Base-by-base conservation (phyloP, 2,329 filamentous ascomycete genomes). In the Hypomyces rosellus region DNA sequence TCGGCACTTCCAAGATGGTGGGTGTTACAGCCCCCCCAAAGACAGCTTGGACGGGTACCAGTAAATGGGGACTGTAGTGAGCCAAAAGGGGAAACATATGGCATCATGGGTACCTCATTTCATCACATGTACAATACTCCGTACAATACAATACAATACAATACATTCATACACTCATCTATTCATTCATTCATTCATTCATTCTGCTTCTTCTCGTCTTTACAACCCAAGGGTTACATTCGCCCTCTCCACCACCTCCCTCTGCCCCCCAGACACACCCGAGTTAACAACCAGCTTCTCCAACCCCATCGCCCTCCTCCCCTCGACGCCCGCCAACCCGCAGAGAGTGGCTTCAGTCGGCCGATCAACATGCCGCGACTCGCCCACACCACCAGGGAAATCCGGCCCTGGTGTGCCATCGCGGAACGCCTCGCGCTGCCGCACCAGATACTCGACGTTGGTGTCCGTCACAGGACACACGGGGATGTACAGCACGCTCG, bases 401-500 rank as follows among this genome's bases (percentile, higher is more conserved):
- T 89, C 86, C 30, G 83, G 84, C 0, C 77, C 80, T 0, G 84
- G 85, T 0, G 76, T 80, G 4, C 89, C 90, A 0, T 72, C 63
- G 3, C 85, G 66, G 58, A 93, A 93, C 0, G 81, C 79, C n/a
- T 81, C 74, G 16, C 86, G 78, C 69, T 95, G 89, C 14, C 80
- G 76, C 1, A 69, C 75, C 1, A 92, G 72, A 62, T 91, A 93
- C 18, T 78, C 69, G 0, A 86, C 83, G 59, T 93, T 96, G 37
- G 74, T 70, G 48, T 85, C 80, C 1, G 89, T 95, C 30, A 89
- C 75, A 0, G 91, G 90, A 49, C 88, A 93, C 0, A 88, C 84
- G 0, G 91, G 90, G 49, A 96, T 95, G 61, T 96, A 96, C 53
- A 96, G 62, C 0, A 96, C 91, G 58, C 85, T 90, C 0, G 87